phyloP scores from a whole-genome alignment of 2,329 filamentous ascomycete species.

The Albifimbria verrucaria region DNA sequence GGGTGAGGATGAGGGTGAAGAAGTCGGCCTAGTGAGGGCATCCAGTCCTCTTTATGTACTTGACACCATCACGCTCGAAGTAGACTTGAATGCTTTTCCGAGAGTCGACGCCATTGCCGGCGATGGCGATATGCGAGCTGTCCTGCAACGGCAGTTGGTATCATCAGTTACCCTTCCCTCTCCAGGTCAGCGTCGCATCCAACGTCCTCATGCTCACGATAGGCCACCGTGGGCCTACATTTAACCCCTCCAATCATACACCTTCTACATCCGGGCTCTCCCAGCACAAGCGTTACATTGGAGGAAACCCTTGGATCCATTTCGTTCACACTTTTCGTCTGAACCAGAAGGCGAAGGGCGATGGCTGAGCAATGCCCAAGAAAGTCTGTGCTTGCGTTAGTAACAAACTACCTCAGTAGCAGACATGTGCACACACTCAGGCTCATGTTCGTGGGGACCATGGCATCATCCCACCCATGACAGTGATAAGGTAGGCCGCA shows the following conservation, averaged over 20 bases:
- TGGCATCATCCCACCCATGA: background rate
- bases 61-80: background rate
- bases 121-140: background rate
- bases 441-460: background rate
- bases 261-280: background rate
- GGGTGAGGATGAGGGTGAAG: slow-evolving; percentile 10
- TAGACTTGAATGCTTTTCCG: background rate
- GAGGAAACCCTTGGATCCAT: background rate
- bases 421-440: background rate
- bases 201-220: background rate
- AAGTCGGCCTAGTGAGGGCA: slow-evolving; percentile 1
- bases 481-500: background rate
- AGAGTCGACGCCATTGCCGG: background rate
- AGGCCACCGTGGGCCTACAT: background rate
- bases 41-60: background rate
- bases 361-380: background rate
- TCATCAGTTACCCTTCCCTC: background rate
- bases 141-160: background rate
- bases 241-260: background rate
- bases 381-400: background rate
- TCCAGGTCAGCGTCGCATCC: background rate
- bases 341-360: background rate
- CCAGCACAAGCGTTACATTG: background rate
- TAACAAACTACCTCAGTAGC: background rate
- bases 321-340: background rate